These are phyloP conservation scores for Microbotryum scabiosae DNA, from an alignment of 1,284 basidiomycete species.

Conservation along the genomic window DNA sequence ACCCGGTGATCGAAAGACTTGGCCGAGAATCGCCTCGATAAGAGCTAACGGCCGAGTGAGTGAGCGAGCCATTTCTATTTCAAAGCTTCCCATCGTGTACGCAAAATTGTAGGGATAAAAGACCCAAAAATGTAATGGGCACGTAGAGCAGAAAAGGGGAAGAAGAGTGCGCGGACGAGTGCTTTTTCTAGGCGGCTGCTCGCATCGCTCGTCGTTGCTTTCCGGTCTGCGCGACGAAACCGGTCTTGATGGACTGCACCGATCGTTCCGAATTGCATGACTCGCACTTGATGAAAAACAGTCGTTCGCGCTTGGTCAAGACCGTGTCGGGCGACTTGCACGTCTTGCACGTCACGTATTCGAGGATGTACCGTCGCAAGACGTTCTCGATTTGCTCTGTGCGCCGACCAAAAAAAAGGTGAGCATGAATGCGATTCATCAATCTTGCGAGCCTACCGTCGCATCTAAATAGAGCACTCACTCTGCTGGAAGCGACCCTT, in stretches of 20 bases:
- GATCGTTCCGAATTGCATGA: conserved; percentile 55
- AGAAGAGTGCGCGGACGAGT: neutral
- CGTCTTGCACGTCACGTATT: conserved; percentile 99
- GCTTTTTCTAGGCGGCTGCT: neutral
- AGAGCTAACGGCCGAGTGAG: too few species aligned
- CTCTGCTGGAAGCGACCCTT: conserved; percentile 95
- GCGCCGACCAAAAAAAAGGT: neutral
- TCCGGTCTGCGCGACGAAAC: conserved; percentile 95
- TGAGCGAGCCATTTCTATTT: too few species aligned
- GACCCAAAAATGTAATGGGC: neutral
- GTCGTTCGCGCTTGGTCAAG: conserved; percentile 93
- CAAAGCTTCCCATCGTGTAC: too few species aligned
- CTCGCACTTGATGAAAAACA: conserved; percentile 92
- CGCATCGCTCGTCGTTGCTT: conserved; percentile 33
- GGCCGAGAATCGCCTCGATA: too few species aligned
- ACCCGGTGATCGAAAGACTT: too few species aligned
- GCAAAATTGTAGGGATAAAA: neutral
- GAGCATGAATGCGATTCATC: neutral
- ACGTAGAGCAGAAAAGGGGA: neutral
- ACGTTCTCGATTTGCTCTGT: conserved; percentile 86
- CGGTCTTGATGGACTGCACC: conserved; percentile 94
- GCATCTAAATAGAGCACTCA: neutral
- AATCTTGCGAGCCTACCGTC: neutral
- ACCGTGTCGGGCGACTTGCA: conserved; percentile 98
- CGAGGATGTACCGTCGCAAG: conserved; percentile 92